These are phyloP conservation scores for Fimicolochytrium jonesii DNA, from an alignment of 192 early-diverging fungal species.

Conservation along the genomic window DNA sequence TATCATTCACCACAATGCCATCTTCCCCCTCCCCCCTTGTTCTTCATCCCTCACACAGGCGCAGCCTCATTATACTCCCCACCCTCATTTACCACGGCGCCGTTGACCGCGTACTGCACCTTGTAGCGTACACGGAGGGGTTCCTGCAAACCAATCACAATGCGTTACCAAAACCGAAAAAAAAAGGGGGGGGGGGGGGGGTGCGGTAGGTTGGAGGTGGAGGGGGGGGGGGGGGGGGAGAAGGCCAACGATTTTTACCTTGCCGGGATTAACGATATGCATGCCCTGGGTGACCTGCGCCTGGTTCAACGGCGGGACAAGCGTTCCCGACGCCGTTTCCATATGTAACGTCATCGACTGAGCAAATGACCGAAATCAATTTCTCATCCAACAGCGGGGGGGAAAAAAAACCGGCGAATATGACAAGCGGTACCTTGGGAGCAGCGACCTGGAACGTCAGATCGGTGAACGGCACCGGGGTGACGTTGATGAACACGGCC, in stretches of 20 bases:
- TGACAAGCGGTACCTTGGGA: constrained; percentile 47
- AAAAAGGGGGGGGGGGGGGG: not conserved
- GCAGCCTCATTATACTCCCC: constrained; percentile 35
- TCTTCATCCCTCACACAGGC: not conserved
- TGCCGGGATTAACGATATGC: constrained; percentile 37
- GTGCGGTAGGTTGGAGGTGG: too few species aligned
- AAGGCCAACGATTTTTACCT: too few species aligned
- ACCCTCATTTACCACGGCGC: constrained; percentile 49
- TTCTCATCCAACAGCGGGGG: too few species aligned
- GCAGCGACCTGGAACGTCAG: constrained; percentile 48
- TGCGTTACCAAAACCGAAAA: not conserved
- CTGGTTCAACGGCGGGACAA: constrained; percentile 44
- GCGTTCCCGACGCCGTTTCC: constrained; percentile 36
- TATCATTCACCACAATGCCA: not conserved
- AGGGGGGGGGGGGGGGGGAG: too few species aligned
- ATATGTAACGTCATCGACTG: constrained; percentile 48
- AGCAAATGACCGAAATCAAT: not conserved
- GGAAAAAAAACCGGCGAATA: too few species aligned
- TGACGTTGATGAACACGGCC: constrained; percentile 51
- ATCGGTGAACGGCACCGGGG: constrained; percentile 47
- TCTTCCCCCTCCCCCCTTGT: not conserved
- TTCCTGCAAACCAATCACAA: constrained; percentile 21
- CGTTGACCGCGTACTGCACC: constrained; percentile 48
- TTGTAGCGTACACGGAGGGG: constrained; percentile 42
- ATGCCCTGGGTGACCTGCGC: constrained; percentile 39